Evolutionary conservation across 495 filamentous ascomycete species (phyloP).

Genomic region (Penicillium pancosmium): DNA sequence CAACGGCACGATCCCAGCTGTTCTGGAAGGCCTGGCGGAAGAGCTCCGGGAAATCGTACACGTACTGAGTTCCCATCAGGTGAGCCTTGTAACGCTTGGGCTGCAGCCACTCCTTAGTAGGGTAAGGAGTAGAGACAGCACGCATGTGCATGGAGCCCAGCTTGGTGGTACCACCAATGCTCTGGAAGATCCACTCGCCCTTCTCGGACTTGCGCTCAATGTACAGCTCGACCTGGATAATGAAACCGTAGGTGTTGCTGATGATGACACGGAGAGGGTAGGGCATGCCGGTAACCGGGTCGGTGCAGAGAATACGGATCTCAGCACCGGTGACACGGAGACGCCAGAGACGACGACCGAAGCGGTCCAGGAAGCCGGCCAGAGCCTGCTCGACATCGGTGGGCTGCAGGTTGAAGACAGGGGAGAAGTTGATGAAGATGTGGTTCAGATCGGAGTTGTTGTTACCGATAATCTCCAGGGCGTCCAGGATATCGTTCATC

Average conservation of each 20-base stretch:
- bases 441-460: slow-evolving; percentile 99
- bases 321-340: slow-evolving; percentile 96
- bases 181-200: slow-evolving; percentile 96
- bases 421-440: slow-evolving; percentile 99
- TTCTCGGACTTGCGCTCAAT: slow-evolving; percentile 97
- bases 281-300: slow-evolving; percentile 78
- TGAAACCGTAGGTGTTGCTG: slow-evolving; percentile 98
- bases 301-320: slow-evolving; percentile 97
- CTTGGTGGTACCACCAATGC: slow-evolving; percentile 92
- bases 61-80: slow-evolving; percentile 98
- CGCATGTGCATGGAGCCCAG: slow-evolving; percentile 94
- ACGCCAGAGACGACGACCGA: slow-evolving; percentile 92
- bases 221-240: slow-evolving; percentile 97
- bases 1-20: slow-evolving; percentile 77
- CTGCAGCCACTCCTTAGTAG: slow-evolving; percentile 97
- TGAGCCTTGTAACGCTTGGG: slow-evolving; percentile 99
- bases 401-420: slow-evolving; percentile 89
- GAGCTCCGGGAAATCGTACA: slow-evolving; percentile 99
- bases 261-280: slow-evolving; percentile 96
- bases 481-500: slow-evolving; percentile 97
- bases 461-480: slow-evolving; percentile 96
- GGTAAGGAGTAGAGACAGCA: slow-evolving; percentile 88
- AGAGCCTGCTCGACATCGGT: slow-evolving; percentile 92
- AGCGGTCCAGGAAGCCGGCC: slow-evolving; percentile 93
- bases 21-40: slow-evolving; percentile 98